These are phyloP conservation scores for Hypoxylon crocopeplum DNA, from an alignment of 495 filamentous ascomycete genomes.

Conservation along the genomic window DNA sequence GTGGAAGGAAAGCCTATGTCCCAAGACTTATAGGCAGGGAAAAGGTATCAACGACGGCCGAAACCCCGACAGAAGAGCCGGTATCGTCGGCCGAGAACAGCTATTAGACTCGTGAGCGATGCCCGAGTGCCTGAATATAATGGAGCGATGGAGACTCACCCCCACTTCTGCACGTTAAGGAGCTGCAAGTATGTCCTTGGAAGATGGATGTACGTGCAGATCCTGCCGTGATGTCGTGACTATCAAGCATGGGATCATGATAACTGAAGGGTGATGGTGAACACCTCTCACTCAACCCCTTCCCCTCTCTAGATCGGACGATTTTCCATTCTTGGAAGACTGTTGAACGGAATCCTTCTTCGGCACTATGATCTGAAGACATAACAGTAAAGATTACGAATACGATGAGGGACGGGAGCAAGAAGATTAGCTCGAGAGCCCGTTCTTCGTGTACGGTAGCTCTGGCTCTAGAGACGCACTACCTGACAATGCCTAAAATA, in stretches of 20 bases:
- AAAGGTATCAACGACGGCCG: conserved; percentile 3
- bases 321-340: no score
- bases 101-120: conserved; percentile 6
- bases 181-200: conserved; percentile 28
- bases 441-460: no score
- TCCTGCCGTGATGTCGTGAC: conserved; percentile 30
- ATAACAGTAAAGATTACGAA: no score
- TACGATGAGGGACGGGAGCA: no score
- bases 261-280: no score
- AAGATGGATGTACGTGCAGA: conserved; percentile 24
- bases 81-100: conserved; percentile 24
- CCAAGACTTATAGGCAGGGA: conserved; percentile 3
- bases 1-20: conserved; percentile 5
- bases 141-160: conserved; percentile 1
- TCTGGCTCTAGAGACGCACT: no score
- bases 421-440: no score
- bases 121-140: not conserved
- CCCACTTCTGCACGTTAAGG: conserved; percentile 25
- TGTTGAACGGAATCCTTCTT: no score
- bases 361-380: no score
- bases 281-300: no score
- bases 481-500: no score
- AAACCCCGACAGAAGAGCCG: not conserved
- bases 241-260: conserved; percentile 11
- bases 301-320: no score